Percentiles rank a stretch among this genome's conserved stretches.
Evolutionary conservation across 2,329 filamentous ascomycete genomes (phyloP).

Genomic region (Stagonosporopsis chrysanthemi): DNA sequence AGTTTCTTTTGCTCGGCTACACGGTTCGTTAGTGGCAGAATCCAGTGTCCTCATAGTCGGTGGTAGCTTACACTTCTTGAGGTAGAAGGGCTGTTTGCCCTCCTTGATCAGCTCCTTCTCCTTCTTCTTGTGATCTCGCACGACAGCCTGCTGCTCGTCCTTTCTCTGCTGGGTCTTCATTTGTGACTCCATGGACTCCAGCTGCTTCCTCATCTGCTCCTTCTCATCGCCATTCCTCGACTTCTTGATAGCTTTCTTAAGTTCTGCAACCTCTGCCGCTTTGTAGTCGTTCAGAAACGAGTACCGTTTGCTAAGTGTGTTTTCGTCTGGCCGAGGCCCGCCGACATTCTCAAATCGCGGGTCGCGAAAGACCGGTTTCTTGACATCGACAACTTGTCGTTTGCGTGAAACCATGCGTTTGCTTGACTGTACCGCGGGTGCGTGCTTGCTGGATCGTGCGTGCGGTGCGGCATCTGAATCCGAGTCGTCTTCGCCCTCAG

Average conservation of each 20-base stretch:
- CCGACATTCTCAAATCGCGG: constrained; percentile 82
- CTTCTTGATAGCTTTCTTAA: constrained; percentile 72
- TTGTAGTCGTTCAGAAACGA: constrained; percentile 88
- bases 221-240: constrained; percentile 70
- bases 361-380: constrained; percentile 72
- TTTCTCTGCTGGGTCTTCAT: constrained; percentile 74
- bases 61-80: constrained; percentile 71
- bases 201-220: constrained; percentile 73
- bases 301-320: constrained; percentile 75
- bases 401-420: constrained; percentile 84
- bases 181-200: constrained; percentile 80
- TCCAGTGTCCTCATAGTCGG: background rate
- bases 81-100: constrained; percentile 91
- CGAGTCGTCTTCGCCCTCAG: constrained; percentile 43
- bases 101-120: constrained; percentile 86
- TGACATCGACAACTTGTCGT: constrained; percentile 72
- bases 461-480: constrained; percentile 47
- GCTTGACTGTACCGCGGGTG: constrained; percentile 81
- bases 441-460: constrained; percentile 79
- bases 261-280: constrained; percentile 78
- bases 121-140: constrained; percentile 77
- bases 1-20: constrained; percentile 84
- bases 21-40: constrained; percentile 24
- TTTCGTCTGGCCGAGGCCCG: constrained; percentile 62
- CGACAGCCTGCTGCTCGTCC: constrained; percentile 72